Evolutionary conservation across 148 eudicot species (phyloP).

Genomic region (Vaccinium darrowii): DNA sequence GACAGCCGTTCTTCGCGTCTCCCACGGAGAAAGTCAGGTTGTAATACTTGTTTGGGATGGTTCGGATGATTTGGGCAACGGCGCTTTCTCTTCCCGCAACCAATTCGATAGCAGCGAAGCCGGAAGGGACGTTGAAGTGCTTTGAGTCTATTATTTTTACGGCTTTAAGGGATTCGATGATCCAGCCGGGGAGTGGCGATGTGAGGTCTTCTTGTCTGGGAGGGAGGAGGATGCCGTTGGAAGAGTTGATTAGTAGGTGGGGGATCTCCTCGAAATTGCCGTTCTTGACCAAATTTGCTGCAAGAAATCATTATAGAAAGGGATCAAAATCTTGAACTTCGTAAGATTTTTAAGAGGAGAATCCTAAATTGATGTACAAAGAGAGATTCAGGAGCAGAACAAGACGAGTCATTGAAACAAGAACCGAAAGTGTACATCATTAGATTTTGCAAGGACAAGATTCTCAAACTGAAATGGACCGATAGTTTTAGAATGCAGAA

Average conservation of each 20-base stretch:
- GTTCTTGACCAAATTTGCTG: not conserved
- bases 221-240: conserved; percentile 55
- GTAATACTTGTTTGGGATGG: not conserved
- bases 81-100: not conserved
- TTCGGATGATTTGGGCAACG: not conserved
- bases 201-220: conserved; percentile 45
- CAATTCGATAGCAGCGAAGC: not conserved
- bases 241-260: conserved; percentile 29
- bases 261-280: not conserved
- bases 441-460: not conserved
- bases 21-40: not conserved
- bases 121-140: conserved; percentile 1
- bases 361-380: not conserved
- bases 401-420: not conserved
- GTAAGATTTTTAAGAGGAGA: not conserved
- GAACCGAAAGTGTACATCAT: not conserved
- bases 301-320: not conserved
- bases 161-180: conserved; percentile 53
- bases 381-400: not conserved
- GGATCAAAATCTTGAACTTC: not conserved
- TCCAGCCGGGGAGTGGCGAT: conserved; percentile 64
- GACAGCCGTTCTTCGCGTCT: not conserved
- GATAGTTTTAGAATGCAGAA: not conserved
- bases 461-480: not conserved
- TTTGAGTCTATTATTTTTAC: conserved; percentile 39